phyloP scores from a whole-genome alignment of 257 asterid species.

The Coffea eugenioides region DNA sequence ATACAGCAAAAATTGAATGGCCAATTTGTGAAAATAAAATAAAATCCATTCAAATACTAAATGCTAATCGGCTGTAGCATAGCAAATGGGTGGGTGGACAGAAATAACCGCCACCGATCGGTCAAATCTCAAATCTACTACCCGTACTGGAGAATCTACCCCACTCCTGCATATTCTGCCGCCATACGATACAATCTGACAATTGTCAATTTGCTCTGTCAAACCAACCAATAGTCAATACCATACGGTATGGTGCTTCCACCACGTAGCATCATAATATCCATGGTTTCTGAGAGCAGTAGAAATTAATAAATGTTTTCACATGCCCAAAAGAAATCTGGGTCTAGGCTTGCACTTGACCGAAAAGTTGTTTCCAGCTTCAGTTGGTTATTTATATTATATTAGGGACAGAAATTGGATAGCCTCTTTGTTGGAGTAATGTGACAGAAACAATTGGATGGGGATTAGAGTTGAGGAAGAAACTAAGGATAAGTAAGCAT shows the following conservation, averaged over 20 bases:
- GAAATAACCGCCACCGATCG: neutral
- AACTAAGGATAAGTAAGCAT: neutral
- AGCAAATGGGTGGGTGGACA: no score
- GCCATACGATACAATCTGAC: neutral
- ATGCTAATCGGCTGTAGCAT: no score
- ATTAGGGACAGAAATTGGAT: neutral
- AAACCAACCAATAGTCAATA: neutral
- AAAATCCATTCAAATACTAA: no score
- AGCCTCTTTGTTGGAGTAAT: no score
- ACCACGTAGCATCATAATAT: neutral
- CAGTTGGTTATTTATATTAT: neutral
- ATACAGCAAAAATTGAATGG: no score
- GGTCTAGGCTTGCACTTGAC: neutral
- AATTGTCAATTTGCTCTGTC: neutral
- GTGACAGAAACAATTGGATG: no score
- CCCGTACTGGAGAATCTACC: no score
- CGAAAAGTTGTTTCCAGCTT: neutral
- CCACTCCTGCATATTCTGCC: neutral
- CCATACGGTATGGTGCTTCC: no score
- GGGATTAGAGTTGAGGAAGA: neutral
- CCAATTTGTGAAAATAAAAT: no score
- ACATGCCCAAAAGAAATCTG: neutral
- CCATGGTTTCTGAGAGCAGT: neutral
- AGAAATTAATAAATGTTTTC: neutral
- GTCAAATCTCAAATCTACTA: neutral